A percentile compares a stretch with the other conserved stretches of the same genome.
phyloP scores from a whole-genome alignment of 2,329 filamentous ascomycete species.

The Cladosporium sp. region DNA sequence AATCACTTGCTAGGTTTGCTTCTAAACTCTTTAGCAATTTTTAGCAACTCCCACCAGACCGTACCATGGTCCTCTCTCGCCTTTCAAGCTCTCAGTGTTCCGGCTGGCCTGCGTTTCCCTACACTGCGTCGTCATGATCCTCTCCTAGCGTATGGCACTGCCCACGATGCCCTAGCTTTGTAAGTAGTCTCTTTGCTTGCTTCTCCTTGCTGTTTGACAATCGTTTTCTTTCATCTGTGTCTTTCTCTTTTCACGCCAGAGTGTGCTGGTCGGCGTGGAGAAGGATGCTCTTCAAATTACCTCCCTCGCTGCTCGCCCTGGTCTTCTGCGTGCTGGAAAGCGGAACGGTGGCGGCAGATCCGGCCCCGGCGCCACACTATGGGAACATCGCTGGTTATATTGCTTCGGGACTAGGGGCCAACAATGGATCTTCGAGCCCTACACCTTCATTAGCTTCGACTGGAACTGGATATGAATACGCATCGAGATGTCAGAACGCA shows the following conservation, averaged over 20 bases:
- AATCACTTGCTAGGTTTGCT: background rate
- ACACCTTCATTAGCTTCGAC: background rate
- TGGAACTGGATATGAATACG: slow-evolving; percentile 10
- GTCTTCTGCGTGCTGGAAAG: slow-evolving; percentile 1
- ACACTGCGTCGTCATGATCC: slow-evolving; percentile 7
- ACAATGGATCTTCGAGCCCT: background rate
- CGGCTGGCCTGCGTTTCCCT: background rate
- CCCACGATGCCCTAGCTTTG: background rate
- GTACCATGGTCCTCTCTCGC: background rate
- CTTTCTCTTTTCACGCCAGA: background rate
- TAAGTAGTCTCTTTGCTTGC: slow-evolving; percentile 10
- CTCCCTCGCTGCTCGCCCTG: slow-evolving; percentile 9
- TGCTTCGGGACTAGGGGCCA: slow-evolving; percentile 4
- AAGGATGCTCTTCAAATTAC: slow-evolving; percentile 8
- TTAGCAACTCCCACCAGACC: slow-evolving; percentile 5
- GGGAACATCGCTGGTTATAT: slow-evolving; percentile 8
- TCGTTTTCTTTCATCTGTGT: background rate
- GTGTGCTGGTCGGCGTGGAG: slow-evolving; percentile 1
- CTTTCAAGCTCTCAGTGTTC: background rate
- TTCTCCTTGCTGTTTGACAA: background rate
- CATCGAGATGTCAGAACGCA: slow-evolving; percentile 3
- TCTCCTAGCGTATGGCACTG: background rate
- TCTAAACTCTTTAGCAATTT: slow-evolving; percentile 1
- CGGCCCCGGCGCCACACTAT: background rate
- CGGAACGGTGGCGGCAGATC: background rate